Evolutionary conservation across 2,329 filamentous ascomycete genomes (phyloP), one percentile per base, ranked within the genome.

Genomic region (Plectosphaerella plurivora): DNA sequence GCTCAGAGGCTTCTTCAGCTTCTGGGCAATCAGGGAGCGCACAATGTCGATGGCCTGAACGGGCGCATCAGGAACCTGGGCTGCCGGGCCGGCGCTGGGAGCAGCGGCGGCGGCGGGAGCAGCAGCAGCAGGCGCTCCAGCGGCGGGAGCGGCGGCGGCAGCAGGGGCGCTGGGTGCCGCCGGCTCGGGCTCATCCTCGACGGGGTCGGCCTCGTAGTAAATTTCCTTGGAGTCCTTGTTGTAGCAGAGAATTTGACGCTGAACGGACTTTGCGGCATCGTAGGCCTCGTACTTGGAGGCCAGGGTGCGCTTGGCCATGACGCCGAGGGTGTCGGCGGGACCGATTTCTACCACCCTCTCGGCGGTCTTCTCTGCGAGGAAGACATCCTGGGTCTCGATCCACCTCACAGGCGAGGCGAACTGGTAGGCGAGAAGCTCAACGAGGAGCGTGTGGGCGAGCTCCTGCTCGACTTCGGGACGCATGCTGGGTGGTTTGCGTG

Each of bases 361-460:
- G 49, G 94, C 95, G 50, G 86, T 88, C 77, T 96, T 94, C 73
- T 97, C 91, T 59, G 88, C 93, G 63, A 99, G 88, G 67, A 99
- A 94, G 64, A 99, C 94, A 93, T 99, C 94, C 76, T 99, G 94
- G 51, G 94, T 99, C 77, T 99, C 94, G 73, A 99, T 99, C 94
- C 94, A 99, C 86, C 94, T 87, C 64, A 99, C 94, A 49, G 94
- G 94, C 51, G 93, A 97, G 65, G 94, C 94, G 73, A 99, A 99
- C 72, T 99, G 94, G 75, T 97, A 99, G 78, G 94, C 94, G 63
- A 99, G 86, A 59, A 99, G 89, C 86, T 99, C 94, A 61, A 99
- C 90, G 69, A 99, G 89, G 74, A 99, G 84, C 62, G 93, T 97
- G 75, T 99, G 93, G 68, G 94, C 89, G 73, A 99, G 89, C 81